Evolutionary conservation across 441 rosid species (phyloP).

Genomic region (Codiaeum variegatum): DNA sequence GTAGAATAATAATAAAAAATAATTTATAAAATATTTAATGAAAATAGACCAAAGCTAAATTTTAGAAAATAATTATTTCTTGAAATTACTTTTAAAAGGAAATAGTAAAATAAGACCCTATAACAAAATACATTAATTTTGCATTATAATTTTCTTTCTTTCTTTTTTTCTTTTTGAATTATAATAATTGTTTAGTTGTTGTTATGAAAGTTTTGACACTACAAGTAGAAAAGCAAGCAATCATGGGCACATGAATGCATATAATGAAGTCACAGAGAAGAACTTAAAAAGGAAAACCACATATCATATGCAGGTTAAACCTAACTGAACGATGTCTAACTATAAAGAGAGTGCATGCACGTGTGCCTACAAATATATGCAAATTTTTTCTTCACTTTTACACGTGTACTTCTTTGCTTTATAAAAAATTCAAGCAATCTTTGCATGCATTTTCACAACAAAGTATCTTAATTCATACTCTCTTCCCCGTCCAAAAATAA

Average conservation of each 20-base stretch:
- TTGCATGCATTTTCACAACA: not conserved
- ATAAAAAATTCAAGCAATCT: not conserved
- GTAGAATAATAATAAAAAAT: too few species aligned
- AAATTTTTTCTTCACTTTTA: not conserved
- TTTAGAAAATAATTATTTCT: too few species aligned
- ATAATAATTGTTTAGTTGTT: not conserved
- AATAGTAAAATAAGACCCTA: too few species aligned
- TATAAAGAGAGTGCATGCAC: not conserved
- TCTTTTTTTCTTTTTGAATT: too few species aligned
- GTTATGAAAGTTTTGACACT: not conserved
- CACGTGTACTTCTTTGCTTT: conserved; percentile 11
- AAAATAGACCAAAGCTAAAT: too few species aligned
- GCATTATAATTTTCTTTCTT: not conserved
- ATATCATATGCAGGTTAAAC: conserved; percentile 13
- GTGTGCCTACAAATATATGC: not conserved
- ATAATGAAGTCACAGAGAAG: conserved; percentile 4
- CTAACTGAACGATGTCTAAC: not conserved
- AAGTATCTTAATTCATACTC: too few species aligned
- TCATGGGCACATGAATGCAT: not conserved
- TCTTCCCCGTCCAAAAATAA: too few species aligned
- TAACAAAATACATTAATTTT: not conserved
- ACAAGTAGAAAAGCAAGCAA: not conserved
- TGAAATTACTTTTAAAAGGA: too few species aligned
- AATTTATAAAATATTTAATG: too few species aligned
- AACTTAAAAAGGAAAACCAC: not conserved